Conservation (phyloP, 2,329 filamentous ascomycete genomes). For the Colletotrichum sp. region DNA sequence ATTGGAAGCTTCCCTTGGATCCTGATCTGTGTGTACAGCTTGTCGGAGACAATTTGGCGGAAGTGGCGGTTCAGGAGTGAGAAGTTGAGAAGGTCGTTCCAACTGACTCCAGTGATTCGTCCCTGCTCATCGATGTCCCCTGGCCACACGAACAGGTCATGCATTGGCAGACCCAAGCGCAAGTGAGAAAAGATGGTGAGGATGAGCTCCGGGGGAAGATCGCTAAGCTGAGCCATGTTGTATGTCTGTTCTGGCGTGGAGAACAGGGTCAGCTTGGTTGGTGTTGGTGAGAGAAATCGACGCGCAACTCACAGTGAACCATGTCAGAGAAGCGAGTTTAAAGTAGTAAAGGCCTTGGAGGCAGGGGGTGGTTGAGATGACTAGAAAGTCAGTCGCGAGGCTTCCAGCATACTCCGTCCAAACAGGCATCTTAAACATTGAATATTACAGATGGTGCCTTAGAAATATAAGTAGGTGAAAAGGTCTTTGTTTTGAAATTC, state of each 20-base stretch:
- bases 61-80: background rate
- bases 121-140: background rate
- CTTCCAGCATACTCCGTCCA: background rate
- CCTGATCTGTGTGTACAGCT: background rate
- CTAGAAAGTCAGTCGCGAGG: background rate
- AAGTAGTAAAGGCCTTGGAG: background rate
- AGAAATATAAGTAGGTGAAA: background rate
- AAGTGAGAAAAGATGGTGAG: background rate
- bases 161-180: background rate
- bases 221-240: background rate
- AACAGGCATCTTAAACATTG: background rate
- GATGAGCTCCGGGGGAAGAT: background rate
- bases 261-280: background rate
- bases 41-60: background rate
- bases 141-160: background rate
- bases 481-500: background rate
- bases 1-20: background rate
- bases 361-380: background rate
- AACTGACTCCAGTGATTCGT: background rate
- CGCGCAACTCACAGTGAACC: background rate
- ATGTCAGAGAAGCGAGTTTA: background rate
- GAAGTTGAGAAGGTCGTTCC: background rate
- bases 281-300: background rate
- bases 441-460: background rate
- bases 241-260: rapidly evolving